Conservation (phyloP, 2,329 filamentous ascomycete species). For the Colletotrichum melonis region DNA sequence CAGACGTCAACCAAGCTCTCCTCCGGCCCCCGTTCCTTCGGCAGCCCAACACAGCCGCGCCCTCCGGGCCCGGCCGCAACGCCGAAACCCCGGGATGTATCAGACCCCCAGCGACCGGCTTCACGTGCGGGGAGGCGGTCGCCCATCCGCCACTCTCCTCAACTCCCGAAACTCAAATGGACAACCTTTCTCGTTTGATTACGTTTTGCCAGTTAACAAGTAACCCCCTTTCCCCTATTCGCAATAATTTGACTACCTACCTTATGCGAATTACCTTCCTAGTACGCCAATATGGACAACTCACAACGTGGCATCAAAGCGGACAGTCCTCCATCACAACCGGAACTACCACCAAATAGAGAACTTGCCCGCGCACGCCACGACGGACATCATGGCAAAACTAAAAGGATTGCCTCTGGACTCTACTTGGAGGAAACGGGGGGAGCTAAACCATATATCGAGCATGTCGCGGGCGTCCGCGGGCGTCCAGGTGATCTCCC, state of each 20-base stretch:
- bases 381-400: no score
- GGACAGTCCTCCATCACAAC: no score
- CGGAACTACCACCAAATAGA: no score
- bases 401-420: no score
- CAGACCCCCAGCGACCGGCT: not conserved
- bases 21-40: not conserved
- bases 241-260: no score
- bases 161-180: not conserved
- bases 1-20: not conserved
- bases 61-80: no score
- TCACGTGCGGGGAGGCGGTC: not conserved
- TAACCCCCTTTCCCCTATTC: no score
- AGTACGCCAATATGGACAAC: no score
- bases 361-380: not conserved
- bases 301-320: no score
- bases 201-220: not conserved
- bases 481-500: not conserved
- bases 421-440: no score
- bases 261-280: no score
- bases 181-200: not conserved
- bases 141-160: not conserved
- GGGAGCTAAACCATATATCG: not conserved
- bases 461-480: not conserved
- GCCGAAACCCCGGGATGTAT: not conserved
- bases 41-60: no score